phyloP scores from a whole-genome alignment of 768 basidiomycete species.

The Phylloporus rhodoxanthus region DNA sequence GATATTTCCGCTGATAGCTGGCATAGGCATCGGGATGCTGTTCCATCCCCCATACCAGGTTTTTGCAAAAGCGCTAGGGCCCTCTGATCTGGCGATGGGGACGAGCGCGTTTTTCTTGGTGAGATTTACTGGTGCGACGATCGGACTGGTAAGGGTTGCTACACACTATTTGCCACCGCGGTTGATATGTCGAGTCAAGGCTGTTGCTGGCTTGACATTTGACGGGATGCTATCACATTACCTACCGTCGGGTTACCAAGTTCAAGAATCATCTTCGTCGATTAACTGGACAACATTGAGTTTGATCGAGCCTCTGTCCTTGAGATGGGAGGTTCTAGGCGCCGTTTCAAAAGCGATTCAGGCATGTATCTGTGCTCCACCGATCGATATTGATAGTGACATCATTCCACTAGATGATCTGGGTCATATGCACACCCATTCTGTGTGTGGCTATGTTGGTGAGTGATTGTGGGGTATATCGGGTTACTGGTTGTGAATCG shows the following conservation, averaged over 20 bases:
- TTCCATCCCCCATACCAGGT: conserved; percentile 85
- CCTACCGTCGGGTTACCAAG: conserved; percentile 44
- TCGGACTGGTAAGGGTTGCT: conserved; percentile 58
- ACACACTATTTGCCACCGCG: background rate
- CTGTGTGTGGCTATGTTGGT: conserved; percentile 62
- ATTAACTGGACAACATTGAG: conserved; percentile 51
- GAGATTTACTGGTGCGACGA: conserved; percentile 79
- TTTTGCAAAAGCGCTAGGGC: conserved; percentile 60
- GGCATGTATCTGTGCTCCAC: conserved; percentile 34
- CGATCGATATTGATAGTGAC: conserved; percentile 2
- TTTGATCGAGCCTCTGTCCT: conserved; percentile 39
- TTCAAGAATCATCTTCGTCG: conserved; percentile 39
- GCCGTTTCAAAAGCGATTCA: conserved; percentile 58
- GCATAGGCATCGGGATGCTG: conserved; percentile 74
- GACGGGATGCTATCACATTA: conserved; percentile 44
- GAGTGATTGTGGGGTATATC: conserved; percentile 20
- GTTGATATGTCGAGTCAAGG: conserved; percentile 38
- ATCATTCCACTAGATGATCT: conserved; percentile 48
- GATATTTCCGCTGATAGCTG: conserved; percentile 63
- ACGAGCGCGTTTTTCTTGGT: conserved; percentile 87
- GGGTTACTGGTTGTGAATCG: conserved; percentile 7
- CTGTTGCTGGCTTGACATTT: conserved; percentile 72
- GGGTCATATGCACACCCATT: conserved; percentile 68
- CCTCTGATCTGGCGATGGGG: conserved; percentile 65
- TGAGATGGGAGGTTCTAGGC: conserved; percentile 44